These are phyloP conservation scores for Arabidopsis arenosa DNA, from an alignment of 345 rosid species.

Conservation along the genomic window DNA sequence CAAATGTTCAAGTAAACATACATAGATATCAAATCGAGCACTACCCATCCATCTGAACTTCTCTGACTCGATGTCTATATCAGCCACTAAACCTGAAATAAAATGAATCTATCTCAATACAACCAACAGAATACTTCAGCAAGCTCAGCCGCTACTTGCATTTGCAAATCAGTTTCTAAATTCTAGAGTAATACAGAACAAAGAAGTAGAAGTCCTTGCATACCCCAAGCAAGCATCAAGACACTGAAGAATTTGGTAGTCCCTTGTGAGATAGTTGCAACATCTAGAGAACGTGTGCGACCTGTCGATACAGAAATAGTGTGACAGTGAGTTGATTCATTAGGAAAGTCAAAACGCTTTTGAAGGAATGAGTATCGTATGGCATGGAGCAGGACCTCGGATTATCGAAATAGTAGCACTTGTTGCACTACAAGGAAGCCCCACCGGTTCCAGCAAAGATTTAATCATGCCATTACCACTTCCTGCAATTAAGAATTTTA, in stretches of 20 bases:
- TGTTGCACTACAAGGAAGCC: slow-evolving; percentile 67
- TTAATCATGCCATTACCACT: slow-evolving; percentile 96
- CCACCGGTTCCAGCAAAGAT: slow-evolving; percentile 76
- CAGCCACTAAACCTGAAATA: slow-evolving; percentile 85
- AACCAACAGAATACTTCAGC: neutral
- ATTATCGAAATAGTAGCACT: slow-evolving; percentile 79
- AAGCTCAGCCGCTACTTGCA: slow-evolving; percentile 15
- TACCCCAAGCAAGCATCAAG: slow-evolving; percentile 99
- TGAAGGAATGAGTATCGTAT: neutral
- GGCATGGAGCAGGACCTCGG: slow-evolving; percentile 62
- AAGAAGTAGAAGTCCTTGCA: slow-evolving; percentile 5
- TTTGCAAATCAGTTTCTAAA: neutral
- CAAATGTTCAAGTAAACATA: slow-evolving; percentile 48
- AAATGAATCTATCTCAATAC: slow-evolving; percentile 11
- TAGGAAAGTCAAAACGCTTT: neutral
- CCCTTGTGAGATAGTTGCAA: slow-evolving; percentile 82
- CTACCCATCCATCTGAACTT: slow-evolving; percentile 97
- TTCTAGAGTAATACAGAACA: slow-evolving; percentile 19
- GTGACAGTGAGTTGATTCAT: slow-evolving; percentile 9
- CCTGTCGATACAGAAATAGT: slow-evolving; percentile 55
- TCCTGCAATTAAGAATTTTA: slow-evolving; percentile 53
- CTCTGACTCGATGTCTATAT: slow-evolving; percentile 94
- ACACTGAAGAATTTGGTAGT: slow-evolving; percentile 72
- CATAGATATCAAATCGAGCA: slow-evolving; percentile 82
- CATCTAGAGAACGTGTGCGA: slow-evolving; percentile 72